Percentiles rank a stretch among this genome's conserved stretches.
phyloP scores from a whole-genome alignment of 305 asterid genomes.

The Ilex paraguariensis region DNA sequence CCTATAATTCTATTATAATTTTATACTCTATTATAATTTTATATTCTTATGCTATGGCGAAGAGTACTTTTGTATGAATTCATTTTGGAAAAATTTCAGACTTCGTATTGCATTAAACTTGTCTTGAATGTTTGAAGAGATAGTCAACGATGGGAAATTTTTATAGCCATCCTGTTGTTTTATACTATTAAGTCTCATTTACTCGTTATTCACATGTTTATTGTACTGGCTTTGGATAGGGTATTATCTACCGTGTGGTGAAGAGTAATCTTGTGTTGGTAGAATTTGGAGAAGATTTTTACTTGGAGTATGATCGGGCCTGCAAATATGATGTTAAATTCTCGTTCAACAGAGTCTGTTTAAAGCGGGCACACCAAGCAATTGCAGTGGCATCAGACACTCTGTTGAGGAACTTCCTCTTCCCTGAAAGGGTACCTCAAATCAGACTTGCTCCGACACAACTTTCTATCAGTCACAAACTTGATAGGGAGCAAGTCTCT shows the following conservation, averaged over 20 bases:
- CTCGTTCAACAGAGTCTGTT: constrained; percentile 22
- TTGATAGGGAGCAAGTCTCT: not conserved
- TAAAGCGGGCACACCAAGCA: constrained; percentile 22
- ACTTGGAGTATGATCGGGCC: constrained; percentile 2
- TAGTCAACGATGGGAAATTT: no score
- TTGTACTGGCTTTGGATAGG: constrained; percentile 8
- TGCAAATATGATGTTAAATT: constrained; percentile 15
- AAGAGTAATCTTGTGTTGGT: constrained; percentile 19
- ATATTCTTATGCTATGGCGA: no score
- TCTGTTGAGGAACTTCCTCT: constrained; percentile 11
- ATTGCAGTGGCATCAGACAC: constrained; percentile 6
- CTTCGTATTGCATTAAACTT: no score
- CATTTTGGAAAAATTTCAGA: no score
- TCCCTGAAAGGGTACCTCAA: constrained; percentile 8
- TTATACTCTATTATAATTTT: no score
- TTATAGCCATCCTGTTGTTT: no score
- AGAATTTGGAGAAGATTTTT: constrained; percentile 16
- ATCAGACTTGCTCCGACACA: not conserved
- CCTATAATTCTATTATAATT: no score
- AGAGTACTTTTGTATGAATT: no score
- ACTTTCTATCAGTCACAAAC: not conserved
- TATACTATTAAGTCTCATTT: no score
- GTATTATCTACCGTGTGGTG: constrained; percentile 17
- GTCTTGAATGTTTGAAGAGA: no score
- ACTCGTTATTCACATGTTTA: no score